Percentiles rank a stretch among this genome's conserved stretches.
These are phyloP conservation scores for Suillus spraguei DNA, from an alignment of 768 basidiomycete species.

Conservation along the genomic window DNA sequence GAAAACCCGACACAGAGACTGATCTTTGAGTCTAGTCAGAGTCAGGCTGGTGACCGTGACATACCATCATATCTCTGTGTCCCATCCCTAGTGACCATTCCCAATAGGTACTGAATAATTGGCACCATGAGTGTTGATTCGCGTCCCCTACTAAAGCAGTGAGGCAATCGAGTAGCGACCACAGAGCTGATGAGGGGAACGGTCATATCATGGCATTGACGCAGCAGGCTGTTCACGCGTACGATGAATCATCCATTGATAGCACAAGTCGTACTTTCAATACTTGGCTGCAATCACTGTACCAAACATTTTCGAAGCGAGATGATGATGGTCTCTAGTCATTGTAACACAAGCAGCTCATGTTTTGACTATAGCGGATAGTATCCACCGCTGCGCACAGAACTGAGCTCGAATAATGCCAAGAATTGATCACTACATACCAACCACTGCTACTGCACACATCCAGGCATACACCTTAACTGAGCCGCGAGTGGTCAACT, in stretches of 20 bases:
- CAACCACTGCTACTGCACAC: background rate
- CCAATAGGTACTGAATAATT: background rate
- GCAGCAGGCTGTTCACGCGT: background rate
- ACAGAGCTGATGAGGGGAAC: background rate
- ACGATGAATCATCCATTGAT: background rate
- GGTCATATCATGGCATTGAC: background rate
- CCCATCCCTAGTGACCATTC: background rate
- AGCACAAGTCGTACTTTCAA: background rate
- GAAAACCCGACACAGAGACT: too few relatives aligned
- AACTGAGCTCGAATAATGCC: background rate
- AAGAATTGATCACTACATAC: background rate
- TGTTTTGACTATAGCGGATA: background rate
- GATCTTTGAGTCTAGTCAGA: too few relatives aligned
- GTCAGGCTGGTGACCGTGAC: too few relatives aligned
- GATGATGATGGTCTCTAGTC: background rate
- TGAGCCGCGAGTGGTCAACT: background rate
- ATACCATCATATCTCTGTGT: too few relatives aligned
- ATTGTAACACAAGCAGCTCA: background rate
- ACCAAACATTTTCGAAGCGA: background rate
- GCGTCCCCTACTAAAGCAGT: background rate
- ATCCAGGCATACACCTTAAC: background rate
- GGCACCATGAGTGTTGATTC: background rate
- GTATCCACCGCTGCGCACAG: background rate
- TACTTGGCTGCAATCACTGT: background rate
- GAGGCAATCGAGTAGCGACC: background rate